These are phyloP conservation scores for Lindgomyces ingoldianus DNA, from an alignment of 495 filamentous ascomycete species.

Conservation along the genomic window DNA sequence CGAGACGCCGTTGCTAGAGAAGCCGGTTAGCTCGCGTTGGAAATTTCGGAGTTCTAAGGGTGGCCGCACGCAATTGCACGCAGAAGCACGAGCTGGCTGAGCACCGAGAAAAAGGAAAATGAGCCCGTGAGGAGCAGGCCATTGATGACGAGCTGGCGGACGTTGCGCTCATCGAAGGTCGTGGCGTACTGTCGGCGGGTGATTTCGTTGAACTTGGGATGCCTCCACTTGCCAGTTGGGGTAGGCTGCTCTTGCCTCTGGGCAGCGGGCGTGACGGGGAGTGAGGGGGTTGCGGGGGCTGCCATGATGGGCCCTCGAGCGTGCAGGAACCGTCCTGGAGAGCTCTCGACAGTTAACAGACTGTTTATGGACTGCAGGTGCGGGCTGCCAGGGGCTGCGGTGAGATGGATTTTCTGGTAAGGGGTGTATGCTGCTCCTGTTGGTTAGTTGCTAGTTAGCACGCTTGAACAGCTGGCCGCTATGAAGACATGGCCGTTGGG, in stretches of 20 bases:
- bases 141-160: conserved; percentile 23
- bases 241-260: conserved; percentile 24
- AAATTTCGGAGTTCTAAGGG: conserved; percentile 23
- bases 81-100: neutral
- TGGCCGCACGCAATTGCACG: conserved; percentile 10
- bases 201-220: conserved; percentile 38
- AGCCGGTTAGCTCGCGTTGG: neutral
- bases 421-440: neutral
- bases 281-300: conserved; percentile 21
- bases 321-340: neutral
- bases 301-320: neutral
- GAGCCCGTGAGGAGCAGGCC: conserved; percentile 16
- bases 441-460: conserved; percentile 12
- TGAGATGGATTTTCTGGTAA: neutral
- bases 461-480: too few species aligned
- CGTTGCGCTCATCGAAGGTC: conserved; percentile 36
- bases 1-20: conserved; percentile 17
- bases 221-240: conserved; percentile 32
- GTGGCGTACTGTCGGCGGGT: conserved; percentile 35
- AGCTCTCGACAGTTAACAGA: too few species aligned
- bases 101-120: conserved; percentile 7
- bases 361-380: too few species aligned
- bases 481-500: neutral
- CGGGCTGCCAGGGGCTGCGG: too few species aligned
- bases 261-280: conserved; percentile 26